Base-by-base conservation (phyloP, 1,284 basidiomycete genomes). In the Vanrija pseudolonga region DNA sequence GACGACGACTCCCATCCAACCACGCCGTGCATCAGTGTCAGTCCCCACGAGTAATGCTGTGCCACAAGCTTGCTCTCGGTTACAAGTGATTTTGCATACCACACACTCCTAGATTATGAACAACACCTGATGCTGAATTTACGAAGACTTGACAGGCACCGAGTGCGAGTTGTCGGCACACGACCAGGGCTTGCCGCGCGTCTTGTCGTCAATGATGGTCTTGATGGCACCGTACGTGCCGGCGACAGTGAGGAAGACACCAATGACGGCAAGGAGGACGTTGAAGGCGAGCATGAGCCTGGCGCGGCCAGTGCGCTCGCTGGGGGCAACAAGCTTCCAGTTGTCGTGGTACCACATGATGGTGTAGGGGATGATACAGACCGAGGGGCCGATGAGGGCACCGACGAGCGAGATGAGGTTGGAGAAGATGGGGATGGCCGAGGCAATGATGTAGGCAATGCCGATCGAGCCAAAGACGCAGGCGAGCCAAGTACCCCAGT, bases 121-220 rank as follows among this genome's bases (percentile, higher is more conserved):
- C 32, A 32, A 32, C 32, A 32, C 14, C 32, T 12, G 32, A 32
- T 32, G 32, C 12, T 32, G 32, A 32, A 14, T 12, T 14, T 32
- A 32, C 12, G 12, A 2, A 12, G 28, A 5, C 28, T 32, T 32
- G 28, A 32, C 28, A 11, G 32, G 32, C 3, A 56, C 53, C 17
- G 64, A 62, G 28, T 59, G 57, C 26, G 65, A 66, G 55, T 71
- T 71, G 53, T 71, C 69, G 22, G 56, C 61, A 41, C 72, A 73
- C 15, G 63, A 62, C 64, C 69, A 73, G 11, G 70, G 65, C 3
- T 50, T 57, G 17, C 59, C 55, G n/a, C 59, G 59, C 8, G 47
- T 56, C 17, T 57, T 52, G 43, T 60, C 59, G 8, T 55, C 52
- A 11, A 62, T 61, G 51, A 73, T 71, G 11, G 60, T 58, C 18